Conservation (phyloP, 805 yeast species). For the Maudiozyma bulderi region DNA sequence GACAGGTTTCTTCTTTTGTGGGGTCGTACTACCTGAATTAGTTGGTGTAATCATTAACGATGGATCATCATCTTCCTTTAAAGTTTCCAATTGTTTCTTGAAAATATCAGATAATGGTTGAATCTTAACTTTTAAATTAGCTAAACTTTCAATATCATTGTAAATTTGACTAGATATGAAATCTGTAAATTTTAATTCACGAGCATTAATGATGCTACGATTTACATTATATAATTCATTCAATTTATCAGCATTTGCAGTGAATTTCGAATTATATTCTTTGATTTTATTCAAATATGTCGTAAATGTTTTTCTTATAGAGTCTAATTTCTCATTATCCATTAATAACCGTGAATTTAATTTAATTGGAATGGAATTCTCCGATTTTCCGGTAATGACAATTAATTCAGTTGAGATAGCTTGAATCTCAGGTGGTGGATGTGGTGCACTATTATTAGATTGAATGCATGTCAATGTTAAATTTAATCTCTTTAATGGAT, state of each 20-base stretch:
- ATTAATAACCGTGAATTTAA: conserved; percentile 26
- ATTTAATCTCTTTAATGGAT: conserved; percentile 16
- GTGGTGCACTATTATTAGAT: conserved; percentile 16
- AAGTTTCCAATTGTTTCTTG: conserved; percentile 21
- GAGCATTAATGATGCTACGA: conserved; percentile 7
- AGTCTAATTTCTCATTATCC: conserved; percentile 12
- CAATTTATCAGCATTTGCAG: conserved; percentile 12
- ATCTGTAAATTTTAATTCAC: conserved; percentile 22
- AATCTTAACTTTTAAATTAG: conserved; percentile 14
- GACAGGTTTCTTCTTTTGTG: neutral
- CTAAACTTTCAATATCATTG: conserved; percentile 26
- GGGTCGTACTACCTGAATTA: neutral
- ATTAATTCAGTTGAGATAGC: conserved; percentile 21
- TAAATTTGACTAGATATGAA: conserved; percentile 18
- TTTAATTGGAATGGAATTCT: conserved; percentile 31
- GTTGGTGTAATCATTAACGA: neutral
- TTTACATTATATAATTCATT: conserved; percentile 18
- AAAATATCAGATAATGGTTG: conserved; percentile 16
- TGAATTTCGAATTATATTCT: conserved; percentile 11
- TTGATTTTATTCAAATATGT: conserved; percentile 5
- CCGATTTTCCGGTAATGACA: conserved; percentile 27
- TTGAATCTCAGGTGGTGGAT: conserved; percentile 23
- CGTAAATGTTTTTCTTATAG: conserved; percentile 15
- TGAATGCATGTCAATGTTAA: conserved; percentile 24
- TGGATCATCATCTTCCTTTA: conserved; percentile 9